Evolutionary conservation across 495 filamentous ascomycete species (phyloP).

Genomic region (Tuber calosporum): DNA sequence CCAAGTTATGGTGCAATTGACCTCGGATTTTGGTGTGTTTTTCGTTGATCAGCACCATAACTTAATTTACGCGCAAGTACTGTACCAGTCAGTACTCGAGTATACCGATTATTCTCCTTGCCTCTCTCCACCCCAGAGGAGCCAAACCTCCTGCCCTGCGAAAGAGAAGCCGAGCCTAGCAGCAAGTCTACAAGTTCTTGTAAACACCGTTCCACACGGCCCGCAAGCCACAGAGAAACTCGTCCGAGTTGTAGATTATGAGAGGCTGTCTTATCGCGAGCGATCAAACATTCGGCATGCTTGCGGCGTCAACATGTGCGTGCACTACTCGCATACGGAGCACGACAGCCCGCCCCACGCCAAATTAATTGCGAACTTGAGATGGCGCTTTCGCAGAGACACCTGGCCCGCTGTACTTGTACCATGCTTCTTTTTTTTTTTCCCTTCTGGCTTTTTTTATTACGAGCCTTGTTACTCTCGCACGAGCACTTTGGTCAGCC

Average conservation of each 20-base stretch:
- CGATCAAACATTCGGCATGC: slow-evolving; percentile 1
- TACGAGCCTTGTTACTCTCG: neutral
- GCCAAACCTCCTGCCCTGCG: neutral
- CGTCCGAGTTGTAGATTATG: neutral
- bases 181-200: too few species aligned
- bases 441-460: neutral
- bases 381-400: neutral
- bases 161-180: neutral
- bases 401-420: neutral
- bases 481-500: neutral
- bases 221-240: neutral
- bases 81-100: too few species aligned
- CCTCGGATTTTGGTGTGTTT: too few species aligned
- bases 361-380: neutral
- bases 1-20: too few species aligned
- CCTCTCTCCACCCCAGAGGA: neutral
- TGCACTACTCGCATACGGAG: too few species aligned
- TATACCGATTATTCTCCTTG: too few species aligned
- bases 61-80: too few species aligned
- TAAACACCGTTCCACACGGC: neutral
- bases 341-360: neutral
- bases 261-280: slow-evolving; percentile 1
- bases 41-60: too few species aligned
- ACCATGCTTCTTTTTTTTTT: slow-evolving; percentile 2
- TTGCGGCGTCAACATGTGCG: too few species aligned